Percentiles rank a stretch among this genome's conserved stretches.
Evolutionary conservation across 1,284 basidiomycete genomes (phyloP).

Genomic region (Termitomyces sp.): DNA sequence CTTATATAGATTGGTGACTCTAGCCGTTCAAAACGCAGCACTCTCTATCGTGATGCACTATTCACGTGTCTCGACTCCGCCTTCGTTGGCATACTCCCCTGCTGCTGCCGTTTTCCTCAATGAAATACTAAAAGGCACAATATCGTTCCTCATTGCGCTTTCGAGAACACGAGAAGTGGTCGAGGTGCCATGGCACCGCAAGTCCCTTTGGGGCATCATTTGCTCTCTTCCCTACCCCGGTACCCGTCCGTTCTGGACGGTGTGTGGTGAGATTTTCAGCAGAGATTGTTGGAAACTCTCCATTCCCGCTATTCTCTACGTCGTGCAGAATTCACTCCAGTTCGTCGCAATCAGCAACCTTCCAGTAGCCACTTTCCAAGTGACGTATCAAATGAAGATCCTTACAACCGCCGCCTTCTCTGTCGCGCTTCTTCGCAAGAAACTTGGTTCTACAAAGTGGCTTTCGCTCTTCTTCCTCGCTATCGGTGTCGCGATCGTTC

Average conservation of each 20-base stretch:
- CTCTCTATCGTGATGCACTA: slow-evolving; percentile 96
- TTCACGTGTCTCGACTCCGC: slow-evolving; percentile 80
- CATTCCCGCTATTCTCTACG: slow-evolving; percentile 94
- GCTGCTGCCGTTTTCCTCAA: slow-evolving; percentile 91
- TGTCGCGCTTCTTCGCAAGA: slow-evolving; percentile 80
- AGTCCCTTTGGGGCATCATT: slow-evolving; percentile 38
- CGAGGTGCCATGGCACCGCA: slow-evolving; percentile 39
- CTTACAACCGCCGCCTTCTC: slow-evolving; percentile 95
- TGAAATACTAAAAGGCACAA: slow-evolving; percentile 88
- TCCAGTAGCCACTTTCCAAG: slow-evolving; percentile 91
- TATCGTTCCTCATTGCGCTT: slow-evolving; percentile 78
- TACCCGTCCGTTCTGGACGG: slow-evolving; percentile 45
- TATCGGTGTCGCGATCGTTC: slow-evolving; percentile 89
- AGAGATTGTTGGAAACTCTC: slow-evolving; percentile 94
- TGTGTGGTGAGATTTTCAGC: slow-evolving; percentile 52
- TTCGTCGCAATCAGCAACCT: slow-evolving; percentile 92
- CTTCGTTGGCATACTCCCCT: slow-evolving; percentile 80
- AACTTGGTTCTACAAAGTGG: slow-evolving; percentile 77
- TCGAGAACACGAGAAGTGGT: slow-evolving; percentile 37
- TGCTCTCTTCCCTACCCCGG: slow-evolving; percentile 34
- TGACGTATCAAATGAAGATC: slow-evolving; percentile 97
- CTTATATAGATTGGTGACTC: slow-evolving; percentile 72
- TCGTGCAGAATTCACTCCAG: slow-evolving; percentile 92
- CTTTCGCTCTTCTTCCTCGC: slow-evolving; percentile 83
- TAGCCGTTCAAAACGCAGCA: slow-evolving; percentile 95